Conservation (phyloP, 1,284 basidiomycete genomes). For the Lentinula novae-zelandiae region DNA sequence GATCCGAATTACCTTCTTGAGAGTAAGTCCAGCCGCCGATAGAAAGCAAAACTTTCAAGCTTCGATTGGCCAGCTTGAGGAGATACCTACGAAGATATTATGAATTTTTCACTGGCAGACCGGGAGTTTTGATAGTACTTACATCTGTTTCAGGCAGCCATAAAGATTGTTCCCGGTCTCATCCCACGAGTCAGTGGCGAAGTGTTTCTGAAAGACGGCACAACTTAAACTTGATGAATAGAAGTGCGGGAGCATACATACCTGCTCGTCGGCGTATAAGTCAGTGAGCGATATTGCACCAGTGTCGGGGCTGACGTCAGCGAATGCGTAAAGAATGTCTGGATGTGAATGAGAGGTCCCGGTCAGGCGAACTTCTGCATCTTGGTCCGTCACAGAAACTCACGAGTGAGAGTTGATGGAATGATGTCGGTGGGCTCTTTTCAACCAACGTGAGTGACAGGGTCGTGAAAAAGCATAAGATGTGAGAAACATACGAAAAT, state of each 20-base stretch:
- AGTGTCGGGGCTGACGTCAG: slow-evolving; percentile 67
- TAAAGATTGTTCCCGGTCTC: slow-evolving; percentile 76
- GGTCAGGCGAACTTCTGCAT: not conserved
- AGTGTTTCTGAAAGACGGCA: slow-evolving; percentile 53
- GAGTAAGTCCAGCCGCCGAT: slow-evolving; percentile 78
- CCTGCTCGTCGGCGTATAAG: slow-evolving; percentile 79
- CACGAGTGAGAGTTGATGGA: slow-evolving; percentile 47
- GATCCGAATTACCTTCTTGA: slow-evolving; percentile 37
- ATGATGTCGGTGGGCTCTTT: slow-evolving; percentile 51
- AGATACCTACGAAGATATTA: slow-evolving; percentile 30
- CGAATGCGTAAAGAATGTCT: slow-evolving; percentile 86
- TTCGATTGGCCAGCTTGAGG: slow-evolving; percentile 72
- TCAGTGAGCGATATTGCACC: slow-evolving; percentile 76
- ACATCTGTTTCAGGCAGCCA: slow-evolving; percentile 84
- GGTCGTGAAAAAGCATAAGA: not conserved
- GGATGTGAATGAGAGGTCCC: slow-evolving; percentile 22
- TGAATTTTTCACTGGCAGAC: not conserved
- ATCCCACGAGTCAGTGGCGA: slow-evolving; percentile 55
- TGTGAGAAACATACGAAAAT: slow-evolving; percentile 54
- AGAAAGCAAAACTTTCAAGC: slow-evolving; percentile 75
- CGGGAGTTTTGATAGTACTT: slow-evolving; percentile 1
- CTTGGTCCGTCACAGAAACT: slow-evolving; percentile 14
- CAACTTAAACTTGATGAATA: not conserved
- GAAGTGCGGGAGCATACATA: slow-evolving; percentile 22
- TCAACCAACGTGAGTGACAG: slow-evolving; percentile 2